A percentile compares a stretch with the other conserved stretches of the same genome.
Conservation (phyloP, 352 stramenopile species). For the Phytophthora agathidicida region DNA sequence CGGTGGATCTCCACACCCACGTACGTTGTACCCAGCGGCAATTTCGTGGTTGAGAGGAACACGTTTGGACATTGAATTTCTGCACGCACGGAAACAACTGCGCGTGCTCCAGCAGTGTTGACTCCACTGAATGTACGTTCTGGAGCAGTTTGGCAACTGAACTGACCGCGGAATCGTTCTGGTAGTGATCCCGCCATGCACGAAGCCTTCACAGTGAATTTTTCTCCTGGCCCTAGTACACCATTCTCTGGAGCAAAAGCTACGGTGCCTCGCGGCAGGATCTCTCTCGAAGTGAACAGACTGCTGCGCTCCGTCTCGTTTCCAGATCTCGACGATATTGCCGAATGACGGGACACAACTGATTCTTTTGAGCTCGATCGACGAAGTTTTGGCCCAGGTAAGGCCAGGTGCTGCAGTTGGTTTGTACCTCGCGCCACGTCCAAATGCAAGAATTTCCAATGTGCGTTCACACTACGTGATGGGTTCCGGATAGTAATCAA, state of each 20-base stretch:
- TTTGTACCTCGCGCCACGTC: slow-evolving; percentile 19
- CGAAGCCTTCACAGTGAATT: slow-evolving; percentile 39
- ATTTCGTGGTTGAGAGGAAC: slow-evolving; percentile 56
- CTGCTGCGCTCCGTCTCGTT: slow-evolving; percentile 50
- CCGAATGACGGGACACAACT: slow-evolving; percentile 47
- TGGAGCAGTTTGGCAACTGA: slow-evolving; percentile 45
- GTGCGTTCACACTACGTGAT: slow-evolving; percentile 22
- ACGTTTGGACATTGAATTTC: slow-evolving; percentile 84
- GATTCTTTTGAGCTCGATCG: slow-evolving; percentile 62
- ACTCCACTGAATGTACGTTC: slow-evolving; percentile 35
- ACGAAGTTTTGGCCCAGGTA: slow-evolving; percentile 23
- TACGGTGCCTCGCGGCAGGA: slow-evolving; percentile 48
- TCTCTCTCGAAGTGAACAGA: slow-evolving; percentile 52
- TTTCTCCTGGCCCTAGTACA: slow-evolving; percentile 45
- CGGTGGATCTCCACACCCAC: slow-evolving; percentile 56
- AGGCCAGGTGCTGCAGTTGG: not conserved
- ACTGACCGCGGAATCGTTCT: slow-evolving; percentile 62
- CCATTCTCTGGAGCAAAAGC: slow-evolving; percentile 58
- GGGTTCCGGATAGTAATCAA: slow-evolving; percentile 33
- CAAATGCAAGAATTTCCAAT: slow-evolving; percentile 59
- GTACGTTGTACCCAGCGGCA: slow-evolving; percentile 71
- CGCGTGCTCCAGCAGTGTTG: not conserved
- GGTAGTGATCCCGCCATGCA: slow-evolving; percentile 63
- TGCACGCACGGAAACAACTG: slow-evolving; percentile 57
- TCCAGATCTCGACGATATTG: slow-evolving; percentile 34